phyloP scores from a whole-genome alignment of 768 basidiomycete genomes.

The Xerocomellus amylosporus region DNA sequence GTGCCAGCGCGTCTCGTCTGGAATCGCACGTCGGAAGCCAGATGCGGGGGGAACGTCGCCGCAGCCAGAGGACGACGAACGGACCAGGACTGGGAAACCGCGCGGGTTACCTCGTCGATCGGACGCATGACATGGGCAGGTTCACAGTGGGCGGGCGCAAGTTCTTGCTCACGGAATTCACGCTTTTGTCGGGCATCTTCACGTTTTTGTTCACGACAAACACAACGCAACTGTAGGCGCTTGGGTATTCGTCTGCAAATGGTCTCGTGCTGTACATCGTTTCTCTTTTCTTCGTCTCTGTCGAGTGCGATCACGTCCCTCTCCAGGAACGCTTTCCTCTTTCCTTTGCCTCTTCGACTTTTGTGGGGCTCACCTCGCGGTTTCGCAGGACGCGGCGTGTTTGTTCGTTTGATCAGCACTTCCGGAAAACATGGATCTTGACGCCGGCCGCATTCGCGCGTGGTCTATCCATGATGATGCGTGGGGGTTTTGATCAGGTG shows the following conservation, averaged over 20 bases:
- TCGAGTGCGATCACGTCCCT: background rate
- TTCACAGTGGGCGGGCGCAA: constrained; percentile 46
- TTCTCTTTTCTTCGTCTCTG: background rate
- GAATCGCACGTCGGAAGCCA: too few species aligned
- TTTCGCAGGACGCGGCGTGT: too few species aligned
- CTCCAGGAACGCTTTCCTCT: constrained; percentile 37
- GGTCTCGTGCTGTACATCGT: constrained; percentile 40
- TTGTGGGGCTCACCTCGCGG: too few species aligned
- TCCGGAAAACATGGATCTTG: constrained; percentile 56
- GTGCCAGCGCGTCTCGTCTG: too few species aligned
- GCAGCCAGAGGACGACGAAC: too few species aligned
- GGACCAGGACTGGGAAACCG: too few species aligned
- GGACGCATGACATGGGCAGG: constrained; percentile 32
- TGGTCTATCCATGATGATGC: constrained; percentile 68
- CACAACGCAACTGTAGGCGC: constrained; percentile 35
- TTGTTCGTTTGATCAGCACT: constrained; percentile 59
- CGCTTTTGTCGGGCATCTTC: constrained; percentile 45
- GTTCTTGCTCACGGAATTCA: constrained; percentile 45
- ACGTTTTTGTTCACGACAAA: constrained; percentile 53
- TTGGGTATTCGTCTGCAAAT: constrained; percentile 47
- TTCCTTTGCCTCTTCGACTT: too few species aligned
- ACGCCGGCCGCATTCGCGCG: constrained; percentile 47
- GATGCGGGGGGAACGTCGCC: too few species aligned
- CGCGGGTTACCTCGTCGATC: constrained; percentile 45
- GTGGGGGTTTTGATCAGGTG: too few species aligned